Conservation (phyloP, 495 filamentous ascomycete species). For the Penicillium cinerascens region DNA sequence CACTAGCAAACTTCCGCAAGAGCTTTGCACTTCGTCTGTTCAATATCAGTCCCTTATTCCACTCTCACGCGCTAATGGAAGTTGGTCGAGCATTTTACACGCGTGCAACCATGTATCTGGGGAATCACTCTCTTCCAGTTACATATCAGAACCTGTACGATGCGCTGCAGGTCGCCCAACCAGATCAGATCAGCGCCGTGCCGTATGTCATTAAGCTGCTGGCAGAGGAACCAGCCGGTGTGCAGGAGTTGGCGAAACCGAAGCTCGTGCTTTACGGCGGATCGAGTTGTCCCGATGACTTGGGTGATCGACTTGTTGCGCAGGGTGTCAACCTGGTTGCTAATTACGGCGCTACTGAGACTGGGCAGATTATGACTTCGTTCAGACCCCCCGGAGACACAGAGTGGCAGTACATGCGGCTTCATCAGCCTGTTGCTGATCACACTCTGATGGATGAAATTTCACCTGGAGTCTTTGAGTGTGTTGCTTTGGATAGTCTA, state of each 20-base stretch:
- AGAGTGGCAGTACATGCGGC: slow-evolving; percentile 66
- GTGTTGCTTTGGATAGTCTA: slow-evolving; percentile 56
- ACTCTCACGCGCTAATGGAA: slow-evolving; percentile 46
- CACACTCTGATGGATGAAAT: slow-evolving; percentile 53
- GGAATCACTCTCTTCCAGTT: slow-evolving; percentile 48
- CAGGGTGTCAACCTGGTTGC: slow-evolving; percentile 53
- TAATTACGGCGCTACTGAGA: slow-evolving; percentile 53
- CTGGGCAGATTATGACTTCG: slow-evolving; percentile 56
- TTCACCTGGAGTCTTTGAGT: slow-evolving; percentile 52
- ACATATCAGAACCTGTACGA: slow-evolving; percentile 50
- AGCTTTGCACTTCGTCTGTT: slow-evolving; percentile 38
- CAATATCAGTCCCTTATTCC: slow-evolving; percentile 52
- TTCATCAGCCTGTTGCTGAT: slow-evolving; percentile 28
- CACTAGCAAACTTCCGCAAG: slow-evolving; percentile 36
- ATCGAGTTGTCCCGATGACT: slow-evolving; percentile 52
- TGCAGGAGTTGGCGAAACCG: slow-evolving; percentile 40
- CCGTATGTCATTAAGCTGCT: slow-evolving; percentile 55
- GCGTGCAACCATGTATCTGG: slow-evolving; percentile 43
- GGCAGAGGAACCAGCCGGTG: slow-evolving; percentile 46
- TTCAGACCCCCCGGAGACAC: slow-evolving; percentile 45
- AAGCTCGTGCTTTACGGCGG: slow-evolving; percentile 51
- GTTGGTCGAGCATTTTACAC: slow-evolving; percentile 45
- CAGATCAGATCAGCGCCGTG: slow-evolving; percentile 52
- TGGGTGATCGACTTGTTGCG: slow-evolving; percentile 52
- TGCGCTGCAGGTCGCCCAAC: slow-evolving; percentile 41